Conservation (phyloP, 305 asterid species). For the Fraxinus platypoda region DNA sequence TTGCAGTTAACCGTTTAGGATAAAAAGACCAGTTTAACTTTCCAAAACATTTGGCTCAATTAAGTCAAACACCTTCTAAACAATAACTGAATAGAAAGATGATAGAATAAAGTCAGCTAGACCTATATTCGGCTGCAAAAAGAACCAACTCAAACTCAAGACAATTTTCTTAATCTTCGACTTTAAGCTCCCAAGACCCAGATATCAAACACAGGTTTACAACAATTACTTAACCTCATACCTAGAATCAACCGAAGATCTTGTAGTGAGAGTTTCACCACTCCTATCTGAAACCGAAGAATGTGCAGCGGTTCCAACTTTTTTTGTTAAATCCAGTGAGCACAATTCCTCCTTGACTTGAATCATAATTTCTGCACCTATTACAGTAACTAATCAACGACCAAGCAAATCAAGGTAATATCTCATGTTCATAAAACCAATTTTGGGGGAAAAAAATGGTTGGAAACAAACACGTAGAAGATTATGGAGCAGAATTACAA, state of each 20-base stretch:
- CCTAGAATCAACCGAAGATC: slow-evolving; percentile 43
- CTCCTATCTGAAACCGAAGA: slow-evolving; percentile 48
- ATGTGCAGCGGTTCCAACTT: slow-evolving; percentile 33
- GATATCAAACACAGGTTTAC: neutral
- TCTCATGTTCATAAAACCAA: slow-evolving; percentile 9
- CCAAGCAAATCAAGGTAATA: slow-evolving; percentile 18
- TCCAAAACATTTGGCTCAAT: neutral
- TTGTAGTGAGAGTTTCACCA: slow-evolving; percentile 37
- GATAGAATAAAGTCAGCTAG: neutral
- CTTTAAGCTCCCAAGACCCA: neutral
- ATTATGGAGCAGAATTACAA: neutral
- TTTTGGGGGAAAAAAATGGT: neutral
- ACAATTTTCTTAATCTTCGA: slow-evolving; percentile 4
- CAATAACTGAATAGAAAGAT: neutral
- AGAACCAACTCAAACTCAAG: neutral
- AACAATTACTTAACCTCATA: slow-evolving; percentile 11
- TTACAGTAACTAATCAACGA: slow-evolving; percentile 1
- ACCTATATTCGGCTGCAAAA: neutral
- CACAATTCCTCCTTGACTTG: slow-evolving; percentile 32
- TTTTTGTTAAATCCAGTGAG: slow-evolving; percentile 32
- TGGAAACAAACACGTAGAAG: neutral
- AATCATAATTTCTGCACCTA: slow-evolving; percentile 34
- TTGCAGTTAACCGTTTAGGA: no score
- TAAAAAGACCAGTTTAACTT: no score
- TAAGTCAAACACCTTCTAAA: neutral